Base-by-base conservation (phyloP, 495 filamentous ascomycete species). In the Penicillium taxi region DNA sequence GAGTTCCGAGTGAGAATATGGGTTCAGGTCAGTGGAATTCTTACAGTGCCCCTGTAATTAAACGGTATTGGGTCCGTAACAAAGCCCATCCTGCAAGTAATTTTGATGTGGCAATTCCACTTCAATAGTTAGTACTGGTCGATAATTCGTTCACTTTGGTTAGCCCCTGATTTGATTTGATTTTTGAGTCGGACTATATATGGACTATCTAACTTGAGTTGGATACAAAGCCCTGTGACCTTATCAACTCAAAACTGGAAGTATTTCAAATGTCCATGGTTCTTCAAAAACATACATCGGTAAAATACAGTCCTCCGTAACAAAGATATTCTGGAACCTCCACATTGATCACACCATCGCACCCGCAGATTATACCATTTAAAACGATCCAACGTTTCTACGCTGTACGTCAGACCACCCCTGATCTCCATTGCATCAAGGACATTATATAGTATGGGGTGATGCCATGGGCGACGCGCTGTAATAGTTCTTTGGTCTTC, bases 321-420 rank as follows among this genome's bases (percentile, higher is more conserved):
- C n/a, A 5, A n/a, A n/a, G n/a, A n/a, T n/a, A n/a, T n/a, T n/a
- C n/a, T n/a, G n/a, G n/a, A n/a, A n/a, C n/a, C n/a, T 26, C 25
- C 5, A 26, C 11, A 12, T 24, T 18, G 50, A 67, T 67, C 61
- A 64, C 63, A 67, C 59, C 63, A 67, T 67, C 61, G 52, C 39
- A 45, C 42, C 39, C 34, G 29, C 42, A n/a, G 39, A 64, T 67
- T 55, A 50, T 52, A 45, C 51, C 49, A 60, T 66, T 50, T 39
- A 39, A 28, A 39, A 26, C 39, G n/a, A n/a, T n/a, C n/a, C n/a
- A n/a, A n/a, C n/a, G n/a, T 39, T 52, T 52, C 47, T 26, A 37
- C 26, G 35, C 45, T 44, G 41, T 54, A 55, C 52, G 52, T 55
- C 52, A 55, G 38, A 35, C 6, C 41, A 39, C 52, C 52, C 52